A percentile compares a stretch with the other conserved stretches of the same genome.
Conservation (phyloP, 129 eudicot genomes). For the Artemisia argyi region DNA sequence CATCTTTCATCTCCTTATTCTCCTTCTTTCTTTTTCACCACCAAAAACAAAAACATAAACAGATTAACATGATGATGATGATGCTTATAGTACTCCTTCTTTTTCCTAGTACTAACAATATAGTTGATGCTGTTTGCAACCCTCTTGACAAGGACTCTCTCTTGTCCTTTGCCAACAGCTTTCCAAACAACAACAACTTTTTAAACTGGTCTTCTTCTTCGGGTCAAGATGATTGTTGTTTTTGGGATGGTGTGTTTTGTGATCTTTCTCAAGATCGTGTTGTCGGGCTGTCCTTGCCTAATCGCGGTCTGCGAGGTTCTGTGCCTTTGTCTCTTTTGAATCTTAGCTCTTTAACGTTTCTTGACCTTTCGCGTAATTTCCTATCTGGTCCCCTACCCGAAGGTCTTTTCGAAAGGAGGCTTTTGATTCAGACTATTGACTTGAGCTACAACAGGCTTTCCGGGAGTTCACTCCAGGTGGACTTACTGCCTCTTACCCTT, state of each 20-base stretch:
- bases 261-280: constrained; percentile 38
- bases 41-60: not conserved
- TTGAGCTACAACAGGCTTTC: constrained; percentile 45
- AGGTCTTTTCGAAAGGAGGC: not conserved
- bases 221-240: constrained; percentile 38
- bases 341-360: constrained; percentile 46
- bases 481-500: constrained; percentile 21
- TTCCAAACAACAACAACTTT: constrained; percentile 9
- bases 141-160: constrained; percentile 38
- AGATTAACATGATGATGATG: not conserved
- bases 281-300: constrained; percentile 39
- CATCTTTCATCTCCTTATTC: not conserved
- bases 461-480: constrained; percentile 27
- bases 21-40: not conserved
- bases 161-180: constrained; percentile 27
- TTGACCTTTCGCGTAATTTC: constrained; percentile 50
- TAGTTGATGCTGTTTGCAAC: constrained; percentile 37
- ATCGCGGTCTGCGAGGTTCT: constrained; percentile 39
- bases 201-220: constrained; percentile 31
- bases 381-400: constrained; percentile 38
- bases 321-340: constrained; percentile 35
- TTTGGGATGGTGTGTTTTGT: constrained; percentile 61
- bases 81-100: constrained; percentile 2
- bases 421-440: constrained; percentile 27
- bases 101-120: not conserved